phyloP scores from a whole-genome alignment of 768 basidiomycete species.

The Xerocomellus amylosporus region DNA sequence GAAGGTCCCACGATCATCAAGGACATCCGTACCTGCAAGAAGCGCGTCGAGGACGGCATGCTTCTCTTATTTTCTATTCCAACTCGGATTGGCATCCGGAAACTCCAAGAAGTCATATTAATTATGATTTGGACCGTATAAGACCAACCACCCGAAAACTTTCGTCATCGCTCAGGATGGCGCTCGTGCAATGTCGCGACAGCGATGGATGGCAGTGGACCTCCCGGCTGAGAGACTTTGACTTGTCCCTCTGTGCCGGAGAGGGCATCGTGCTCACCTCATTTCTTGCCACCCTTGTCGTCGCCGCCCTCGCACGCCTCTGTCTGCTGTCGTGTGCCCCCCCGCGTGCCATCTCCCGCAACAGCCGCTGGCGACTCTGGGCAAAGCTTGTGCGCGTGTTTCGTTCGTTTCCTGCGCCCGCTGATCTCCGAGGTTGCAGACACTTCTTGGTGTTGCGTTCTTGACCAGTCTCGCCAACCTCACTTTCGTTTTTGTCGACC shows the following conservation, averaged over 20 bases:
- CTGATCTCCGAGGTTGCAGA: slow-evolving; percentile 32
- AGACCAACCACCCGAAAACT: too few species aligned
- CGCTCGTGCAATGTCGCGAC: slow-evolving; percentile 43
- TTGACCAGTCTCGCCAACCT: slow-evolving; percentile 45
- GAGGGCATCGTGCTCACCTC: slow-evolving; percentile 62
- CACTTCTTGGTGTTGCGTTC: slow-evolving; percentile 46
- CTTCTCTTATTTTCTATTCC: too few species aligned
- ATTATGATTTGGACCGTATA: too few species aligned
- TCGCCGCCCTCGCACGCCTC: slow-evolving; percentile 41
- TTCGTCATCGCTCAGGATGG: slow-evolving; percentile 28
- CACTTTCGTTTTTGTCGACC: slow-evolving; percentile 35
- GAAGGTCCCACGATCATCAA: too few species aligned
- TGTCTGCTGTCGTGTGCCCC: slow-evolving; percentile 28
- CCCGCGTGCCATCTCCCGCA: slow-evolving; percentile 36
- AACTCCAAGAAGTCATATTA: too few species aligned
- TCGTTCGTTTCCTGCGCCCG: background rate
- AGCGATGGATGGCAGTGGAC: slow-evolving; percentile 63
- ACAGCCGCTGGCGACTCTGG: slow-evolving; percentile 50
- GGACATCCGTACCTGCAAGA: too few species aligned
- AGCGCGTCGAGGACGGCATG: too few species aligned
- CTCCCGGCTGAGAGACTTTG: slow-evolving; percentile 62
- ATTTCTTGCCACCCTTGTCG: slow-evolving; percentile 45
- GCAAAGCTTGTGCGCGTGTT: slow-evolving; percentile 59
- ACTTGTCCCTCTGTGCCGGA: slow-evolving; percentile 78
- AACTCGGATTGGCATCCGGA: too few species aligned